Evolutionary conservation across 768 basidiomycete species (phyloP).

Genomic region (Suillus ampliporus): DNA sequence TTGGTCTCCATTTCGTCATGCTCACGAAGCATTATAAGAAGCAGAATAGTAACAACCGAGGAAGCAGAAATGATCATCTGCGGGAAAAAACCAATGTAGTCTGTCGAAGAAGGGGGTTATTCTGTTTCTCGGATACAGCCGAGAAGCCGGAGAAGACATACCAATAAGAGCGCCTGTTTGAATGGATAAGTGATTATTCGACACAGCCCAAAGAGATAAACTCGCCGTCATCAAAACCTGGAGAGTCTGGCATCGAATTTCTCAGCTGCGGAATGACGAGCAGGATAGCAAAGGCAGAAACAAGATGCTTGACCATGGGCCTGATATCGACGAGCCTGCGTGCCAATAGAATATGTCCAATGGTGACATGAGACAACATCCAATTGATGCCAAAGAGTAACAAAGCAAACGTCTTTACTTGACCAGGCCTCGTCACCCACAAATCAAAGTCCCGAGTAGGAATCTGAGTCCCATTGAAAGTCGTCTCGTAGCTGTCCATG

Average conservation of each 20-base stretch:
- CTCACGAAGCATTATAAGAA: constrained; percentile 50
- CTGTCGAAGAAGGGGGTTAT: constrained; percentile 30
- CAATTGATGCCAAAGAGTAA: constrained; percentile 54
- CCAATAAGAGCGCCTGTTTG: constrained; percentile 53
- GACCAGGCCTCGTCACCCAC: constrained; percentile 49
- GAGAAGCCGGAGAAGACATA: constrained; percentile 24
- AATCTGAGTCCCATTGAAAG: constrained; percentile 19
- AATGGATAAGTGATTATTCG: neutral
- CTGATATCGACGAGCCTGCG: constrained; percentile 39
- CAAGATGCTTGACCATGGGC: constrained; percentile 43
- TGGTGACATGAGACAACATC: constrained; percentile 58
- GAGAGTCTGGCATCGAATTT: constrained; percentile 62
- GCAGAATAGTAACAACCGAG: constrained; percentile 47
- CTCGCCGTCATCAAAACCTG: constrained; percentile 49
- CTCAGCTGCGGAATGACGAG: constrained; percentile 56
- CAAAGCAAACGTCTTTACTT: constrained; percentile 50
- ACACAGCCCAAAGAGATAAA: constrained; percentile 18
- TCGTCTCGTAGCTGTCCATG: constrained; percentile 41
- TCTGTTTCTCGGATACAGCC: neutral
- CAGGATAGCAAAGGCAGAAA: constrained; percentile 47
- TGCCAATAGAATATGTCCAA: constrained; percentile 52
- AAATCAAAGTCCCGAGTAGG: constrained; percentile 53
- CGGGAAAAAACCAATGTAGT: constrained; percentile 62
- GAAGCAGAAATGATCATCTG: constrained; percentile 57
- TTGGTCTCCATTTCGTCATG: constrained; percentile 18